phyloP scores from a whole-genome alignment of 495 filamentous ascomycete species.

The Neurospora intermedia region DNA sequence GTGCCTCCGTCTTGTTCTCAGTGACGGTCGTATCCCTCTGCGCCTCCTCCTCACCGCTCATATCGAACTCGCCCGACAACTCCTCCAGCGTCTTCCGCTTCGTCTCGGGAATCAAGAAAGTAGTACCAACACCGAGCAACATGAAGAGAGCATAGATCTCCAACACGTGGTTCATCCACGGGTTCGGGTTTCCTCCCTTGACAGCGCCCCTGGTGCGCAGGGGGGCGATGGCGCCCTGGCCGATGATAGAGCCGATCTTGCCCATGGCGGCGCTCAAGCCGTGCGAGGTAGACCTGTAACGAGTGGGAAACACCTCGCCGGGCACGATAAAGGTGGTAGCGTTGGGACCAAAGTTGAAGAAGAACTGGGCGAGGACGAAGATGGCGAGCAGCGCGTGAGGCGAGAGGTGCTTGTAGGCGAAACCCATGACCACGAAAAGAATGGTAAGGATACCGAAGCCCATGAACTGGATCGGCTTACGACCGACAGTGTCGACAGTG shows the following conservation, averaged over 20 bases:
- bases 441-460: conserved; percentile 66
- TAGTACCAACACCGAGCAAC: conserved; percentile 57
- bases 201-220: conserved; percentile 37
- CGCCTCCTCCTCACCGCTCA: conserved; percentile 1
- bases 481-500: conserved; percentile 59
- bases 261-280: conserved; percentile 63
- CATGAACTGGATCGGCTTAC: conserved; percentile 67
- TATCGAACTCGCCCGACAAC: conserved; percentile 40
- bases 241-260: conserved; percentile 53
- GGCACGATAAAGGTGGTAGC: conserved; percentile 85
- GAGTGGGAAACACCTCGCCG: conserved; percentile 82
- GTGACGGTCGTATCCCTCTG: not conserved
- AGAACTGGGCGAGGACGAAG: conserved; percentile 75
- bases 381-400: conserved; percentile 51
- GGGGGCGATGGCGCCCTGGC: conserved; percentile 42
- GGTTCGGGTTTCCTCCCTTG: conserved; percentile 28
- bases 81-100: conserved; percentile 59
- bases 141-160: conserved; percentile 76
- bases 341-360: conserved; percentile 63
- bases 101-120: conserved; percentile 62
- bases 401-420: conserved; percentile 47
- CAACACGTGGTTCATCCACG: conserved; percentile 73
- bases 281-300: conserved; percentile 75
- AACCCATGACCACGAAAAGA: conserved; percentile 63
- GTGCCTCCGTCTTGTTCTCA: not conserved